Percentiles rank a stretch among this genome's conserved stretches.
phyloP scores from a whole-genome alignment of 108 stramenopile genomes.

The Schizochytrium sp. region DNA sequence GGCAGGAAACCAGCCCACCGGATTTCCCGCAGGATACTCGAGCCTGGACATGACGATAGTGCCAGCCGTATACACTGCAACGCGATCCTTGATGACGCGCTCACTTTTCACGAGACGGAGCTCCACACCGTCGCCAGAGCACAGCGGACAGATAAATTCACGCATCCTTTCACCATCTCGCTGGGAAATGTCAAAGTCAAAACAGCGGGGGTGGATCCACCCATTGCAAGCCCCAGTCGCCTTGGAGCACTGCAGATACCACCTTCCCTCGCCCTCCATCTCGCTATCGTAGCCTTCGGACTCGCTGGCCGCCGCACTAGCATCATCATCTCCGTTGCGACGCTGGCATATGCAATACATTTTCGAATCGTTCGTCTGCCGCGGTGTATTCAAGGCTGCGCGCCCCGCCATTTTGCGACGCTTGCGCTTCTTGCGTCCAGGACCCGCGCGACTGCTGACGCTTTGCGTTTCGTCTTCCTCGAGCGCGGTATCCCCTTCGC shows the following conservation, averaged over 20 bases:
- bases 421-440: not conserved
- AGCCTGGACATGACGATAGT: not conserved
- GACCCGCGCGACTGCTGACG: not conserved
- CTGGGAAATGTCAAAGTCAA: not conserved
- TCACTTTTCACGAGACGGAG: not conserved
- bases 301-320: not conserved
- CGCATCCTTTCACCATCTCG: not conserved
- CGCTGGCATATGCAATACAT: not conserved
- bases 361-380: not conserved
- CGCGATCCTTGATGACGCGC: not conserved
- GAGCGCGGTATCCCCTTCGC: not conserved
- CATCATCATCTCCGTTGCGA: not conserved
- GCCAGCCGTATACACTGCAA: not conserved
- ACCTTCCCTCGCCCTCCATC: not conserved
- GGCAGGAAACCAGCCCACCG: slow-evolving; percentile 12
- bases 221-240: slow-evolving; percentile 7
- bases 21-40: not conserved
- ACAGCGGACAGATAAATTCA: not conserved
- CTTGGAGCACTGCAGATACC: not conserved
- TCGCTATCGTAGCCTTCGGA: not conserved
- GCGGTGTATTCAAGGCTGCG: not conserved
- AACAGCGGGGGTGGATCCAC: not conserved
- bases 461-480: not conserved
- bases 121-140: not conserved
- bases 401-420: not conserved